Evolutionary conservation across 176 grass and related monocot species (phyloP), one percentile per base, ranked within the genome.

Genomic region (bread wheat (Triticum aestivum)): DNA sequence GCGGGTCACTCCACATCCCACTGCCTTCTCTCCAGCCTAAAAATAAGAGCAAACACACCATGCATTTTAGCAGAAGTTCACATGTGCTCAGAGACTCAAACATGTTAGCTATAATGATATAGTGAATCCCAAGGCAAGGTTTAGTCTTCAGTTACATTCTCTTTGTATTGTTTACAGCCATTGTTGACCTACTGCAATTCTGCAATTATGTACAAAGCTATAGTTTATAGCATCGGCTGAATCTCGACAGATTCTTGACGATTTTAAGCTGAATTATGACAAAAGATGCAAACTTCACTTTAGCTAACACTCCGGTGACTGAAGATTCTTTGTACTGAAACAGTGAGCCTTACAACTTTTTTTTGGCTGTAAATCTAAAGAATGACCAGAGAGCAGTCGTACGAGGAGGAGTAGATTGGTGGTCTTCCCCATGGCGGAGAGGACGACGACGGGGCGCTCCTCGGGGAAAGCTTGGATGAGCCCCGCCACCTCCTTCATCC

Each of bases 401-500:
- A 97, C 92, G 30, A 94, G 82, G 12, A 97, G 73, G 21, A 99
- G 91, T 65, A 89, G 90, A 79, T 97, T 99, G 70, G 97, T 99
- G 15, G 94, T 94, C 91, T 93, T 99, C 66, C 90, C 92, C 97
- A 97, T 99, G 83, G 97, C 97, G 68, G 97, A 99, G 44, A 99
- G 94, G 33, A 99, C 94, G 17, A 99, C 64, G 72, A 94, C 90
- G 17, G 94, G 97, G 68, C 86, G 87, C 90, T 97, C 97, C 82
- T 99, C 89, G 9, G 97, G 94, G 84, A 99, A 97, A 34, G 85
- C 61, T 23, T 80, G 81, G 82, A 99, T 97, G 83, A 99, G 92
- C 47, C 30, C 82, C 20, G 90, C 94, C 77, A 97, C 90, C 89
- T 97, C 90, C 64, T 59, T 84, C 94, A 99, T 97, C 84, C 92